Percentiles rank a stretch among this genome's conserved stretches.
Evolutionary conservation across 2,329 filamentous ascomycete species (phyloP).

Genomic region (Cordyceps pruinosa): DNA sequence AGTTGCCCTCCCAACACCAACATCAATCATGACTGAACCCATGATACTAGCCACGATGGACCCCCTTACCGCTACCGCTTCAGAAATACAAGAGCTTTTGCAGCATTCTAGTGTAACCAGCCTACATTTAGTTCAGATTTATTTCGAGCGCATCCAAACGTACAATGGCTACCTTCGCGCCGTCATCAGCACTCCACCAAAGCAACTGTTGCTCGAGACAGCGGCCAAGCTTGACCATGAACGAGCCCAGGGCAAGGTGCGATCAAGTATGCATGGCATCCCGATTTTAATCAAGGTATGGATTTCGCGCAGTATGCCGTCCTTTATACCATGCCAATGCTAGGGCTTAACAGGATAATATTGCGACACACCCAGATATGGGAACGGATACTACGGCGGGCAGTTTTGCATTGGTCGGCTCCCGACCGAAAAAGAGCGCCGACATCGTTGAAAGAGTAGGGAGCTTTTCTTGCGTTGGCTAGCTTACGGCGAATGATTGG

Average conservation of each 20-base stretch:
- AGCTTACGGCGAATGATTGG: neutral
- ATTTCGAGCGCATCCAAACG: neutral
- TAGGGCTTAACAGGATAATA: neutral
- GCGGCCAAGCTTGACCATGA: neutral
- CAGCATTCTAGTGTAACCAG: neutral
- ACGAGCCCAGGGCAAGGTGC: neutral
- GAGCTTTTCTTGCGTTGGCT: neutral
- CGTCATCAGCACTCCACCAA: neutral
- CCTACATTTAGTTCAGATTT: neutral
- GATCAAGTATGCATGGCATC: slow-evolving; percentile 1
- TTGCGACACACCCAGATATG: slow-evolving; percentile 1
- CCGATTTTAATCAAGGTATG: neutral
- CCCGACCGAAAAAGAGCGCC: neutral
- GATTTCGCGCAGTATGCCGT: neutral
- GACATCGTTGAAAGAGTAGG: neutral
- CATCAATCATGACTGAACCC: no score
- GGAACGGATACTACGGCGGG: slow-evolving; percentile 1
- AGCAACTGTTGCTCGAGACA: neutral
- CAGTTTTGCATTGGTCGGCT: slow-evolving; percentile 3
- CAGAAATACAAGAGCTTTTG: neutral
- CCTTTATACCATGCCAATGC: neutral
- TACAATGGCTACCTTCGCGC: neutral
- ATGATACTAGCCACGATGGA: no score
- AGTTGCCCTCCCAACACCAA: no score
- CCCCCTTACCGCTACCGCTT: neutral